phyloP scores from a whole-genome alignment of 129 eudicot genomes.

The Flaveria trinervia region DNA sequence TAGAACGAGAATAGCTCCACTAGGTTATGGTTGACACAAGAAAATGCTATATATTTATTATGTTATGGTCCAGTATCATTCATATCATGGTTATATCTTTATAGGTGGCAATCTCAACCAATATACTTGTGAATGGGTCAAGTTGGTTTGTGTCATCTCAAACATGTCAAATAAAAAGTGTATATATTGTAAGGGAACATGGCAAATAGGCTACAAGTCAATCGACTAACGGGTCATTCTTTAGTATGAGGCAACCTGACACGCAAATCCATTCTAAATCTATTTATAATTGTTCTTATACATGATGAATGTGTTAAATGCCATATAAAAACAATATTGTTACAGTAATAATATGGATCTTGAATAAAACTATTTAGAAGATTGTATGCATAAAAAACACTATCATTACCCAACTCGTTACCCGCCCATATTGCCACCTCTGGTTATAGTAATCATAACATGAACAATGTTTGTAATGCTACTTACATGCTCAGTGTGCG shows the following conservation, averaged over 20 bases:
- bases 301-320: neutral
- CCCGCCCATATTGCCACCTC: neutral
- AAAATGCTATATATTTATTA: neutral
- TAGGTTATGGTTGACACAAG: neutral
- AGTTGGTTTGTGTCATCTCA: neutral
- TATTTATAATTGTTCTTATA: neutral
- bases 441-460: neutral
- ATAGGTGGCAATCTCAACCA: neutral
- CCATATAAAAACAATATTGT: neutral
- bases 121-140: neutral
- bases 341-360: neutral
- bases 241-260: neutral
- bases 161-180: neutral
- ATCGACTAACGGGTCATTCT: neutral
- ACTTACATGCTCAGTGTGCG: conserved; percentile 87
- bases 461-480: neutral
- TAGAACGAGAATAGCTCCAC: neutral
- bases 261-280: neutral
- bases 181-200: neutral
- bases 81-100: neutral
- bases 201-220: neutral
- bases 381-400: neutral
- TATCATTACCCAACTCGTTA: neutral
- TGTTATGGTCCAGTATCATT: neutral
- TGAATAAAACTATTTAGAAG: neutral